These are phyloP conservation scores for Chlorencoelia australis DNA, from an alignment of 2,329 filamentous ascomycete species.

Conservation along the genomic window DNA sequence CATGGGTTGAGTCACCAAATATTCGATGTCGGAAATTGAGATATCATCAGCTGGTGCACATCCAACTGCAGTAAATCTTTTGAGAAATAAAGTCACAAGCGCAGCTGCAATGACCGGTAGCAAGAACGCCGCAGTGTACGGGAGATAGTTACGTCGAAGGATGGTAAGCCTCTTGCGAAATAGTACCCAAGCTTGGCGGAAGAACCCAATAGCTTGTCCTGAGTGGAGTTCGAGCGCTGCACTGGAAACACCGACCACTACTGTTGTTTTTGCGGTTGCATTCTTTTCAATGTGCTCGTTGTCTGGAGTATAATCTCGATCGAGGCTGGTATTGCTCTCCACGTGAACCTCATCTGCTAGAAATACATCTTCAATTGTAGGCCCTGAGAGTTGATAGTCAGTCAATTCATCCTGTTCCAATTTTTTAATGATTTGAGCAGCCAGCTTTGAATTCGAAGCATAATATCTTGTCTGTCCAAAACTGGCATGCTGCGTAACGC, in stretches of 20 bases:
- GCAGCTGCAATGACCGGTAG: conserved; percentile 74
- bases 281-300: conserved; percentile 23
- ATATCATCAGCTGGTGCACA: conserved; percentile 43
- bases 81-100: conserved; percentile 67
- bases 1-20: conserved; percentile 11
- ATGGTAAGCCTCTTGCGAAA: conserved; percentile 72
- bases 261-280: conserved; percentile 7
- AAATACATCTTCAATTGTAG: conserved; percentile 90
- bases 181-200: conserved; percentile 61
- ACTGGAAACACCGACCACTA: conserved; percentile 4
- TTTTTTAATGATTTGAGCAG: conserved; percentile 58
- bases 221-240: conserved; percentile 48
- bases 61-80: conserved; percentile 38
- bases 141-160: conserved; percentile 66
- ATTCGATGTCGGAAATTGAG: conserved; percentile 29
- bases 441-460: conserved; percentile 57
- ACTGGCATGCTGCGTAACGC: conserved; percentile 45
- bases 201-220: conserved; percentile 59
- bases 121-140: conserved; percentile 63
- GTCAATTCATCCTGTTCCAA: conserved; percentile 57
- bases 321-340: conserved; percentile 29
- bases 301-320: conserved; percentile 6
- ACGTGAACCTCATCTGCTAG: conserved; percentile 68
- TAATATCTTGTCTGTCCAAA: conserved; percentile 68
- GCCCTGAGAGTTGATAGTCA: conserved; percentile 79